Evolutionary conservation across 2,329 filamentous ascomycete species (phyloP).

Genomic region (Ophiostoma tasmaniense): DNA sequence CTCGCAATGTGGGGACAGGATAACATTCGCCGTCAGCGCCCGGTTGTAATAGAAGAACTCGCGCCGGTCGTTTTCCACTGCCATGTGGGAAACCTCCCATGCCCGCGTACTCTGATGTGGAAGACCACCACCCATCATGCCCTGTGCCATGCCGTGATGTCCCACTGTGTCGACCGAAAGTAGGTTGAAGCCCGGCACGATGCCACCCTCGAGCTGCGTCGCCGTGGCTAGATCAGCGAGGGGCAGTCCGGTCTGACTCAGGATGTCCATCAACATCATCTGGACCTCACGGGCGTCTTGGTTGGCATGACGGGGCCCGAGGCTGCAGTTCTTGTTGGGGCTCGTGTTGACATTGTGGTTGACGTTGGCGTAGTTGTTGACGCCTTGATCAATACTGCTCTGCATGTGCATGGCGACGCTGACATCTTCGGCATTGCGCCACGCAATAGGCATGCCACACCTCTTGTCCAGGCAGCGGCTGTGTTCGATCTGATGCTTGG

Average conservation of each 20-base stretch:
- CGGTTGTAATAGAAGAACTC: conserved; percentile 10
- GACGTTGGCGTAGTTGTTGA: not conserved
- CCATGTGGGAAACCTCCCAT: conserved; percentile 10
- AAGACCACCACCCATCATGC: not conserved
- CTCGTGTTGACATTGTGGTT: not conserved
- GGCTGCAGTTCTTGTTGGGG: not conserved
- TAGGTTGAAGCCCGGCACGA: not conserved
- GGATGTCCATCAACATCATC: conserved; percentile 10
- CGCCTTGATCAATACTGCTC: not conserved
- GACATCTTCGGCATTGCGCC: not conserved
- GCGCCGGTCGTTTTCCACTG: conserved; percentile 6
- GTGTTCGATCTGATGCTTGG: not conserved
- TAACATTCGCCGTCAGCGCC: not conserved
- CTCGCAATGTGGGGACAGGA: conserved; percentile 4
- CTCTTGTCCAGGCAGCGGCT: not conserved
- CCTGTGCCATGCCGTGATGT: not conserved
- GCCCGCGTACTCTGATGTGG: not conserved
- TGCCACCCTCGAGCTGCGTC: not conserved
- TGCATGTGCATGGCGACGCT: not conserved
- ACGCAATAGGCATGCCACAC: not conserved
- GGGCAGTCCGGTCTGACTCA: not conserved
- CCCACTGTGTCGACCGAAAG: not conserved
- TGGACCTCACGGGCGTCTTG: conserved; percentile 13
- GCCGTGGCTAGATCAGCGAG: conserved; percentile 5
- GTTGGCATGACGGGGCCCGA: conserved; percentile 10